Evolutionary conservation across 345 rosid genomes (phyloP).

Genomic region (Nephelium lappaceum): DNA sequence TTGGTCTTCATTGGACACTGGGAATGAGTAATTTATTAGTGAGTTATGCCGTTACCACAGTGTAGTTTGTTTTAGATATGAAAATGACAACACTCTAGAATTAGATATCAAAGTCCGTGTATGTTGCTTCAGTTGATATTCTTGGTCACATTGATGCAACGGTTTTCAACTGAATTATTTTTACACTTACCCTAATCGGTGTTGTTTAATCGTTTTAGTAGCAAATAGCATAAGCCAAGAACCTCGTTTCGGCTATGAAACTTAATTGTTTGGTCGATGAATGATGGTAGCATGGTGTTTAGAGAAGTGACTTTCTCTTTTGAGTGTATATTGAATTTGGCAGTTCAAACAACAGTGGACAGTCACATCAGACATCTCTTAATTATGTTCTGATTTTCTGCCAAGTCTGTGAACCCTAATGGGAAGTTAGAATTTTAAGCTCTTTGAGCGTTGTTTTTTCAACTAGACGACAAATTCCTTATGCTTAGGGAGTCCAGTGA

Average conservation of each 20-base stretch:
- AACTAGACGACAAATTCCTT: background rate
- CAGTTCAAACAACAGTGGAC: background rate
- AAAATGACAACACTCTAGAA: background rate
- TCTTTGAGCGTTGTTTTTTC: background rate
- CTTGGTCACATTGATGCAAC: background rate
- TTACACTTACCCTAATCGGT: background rate
- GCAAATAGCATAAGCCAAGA: background rate
- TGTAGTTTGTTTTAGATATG: background rate
- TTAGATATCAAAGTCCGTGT: too few species aligned
- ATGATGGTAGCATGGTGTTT: background rate
- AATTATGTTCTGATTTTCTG: background rate
- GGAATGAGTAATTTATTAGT: background rate
- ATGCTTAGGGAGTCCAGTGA: background rate
- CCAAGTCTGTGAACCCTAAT: background rate
- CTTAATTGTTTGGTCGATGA: background rate
- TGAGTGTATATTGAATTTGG: background rate
- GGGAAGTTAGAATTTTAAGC: background rate
- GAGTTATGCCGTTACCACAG: background rate
- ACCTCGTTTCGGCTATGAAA: too few species aligned
- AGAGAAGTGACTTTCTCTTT: slow-evolving; percentile 9
- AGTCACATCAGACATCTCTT: background rate
- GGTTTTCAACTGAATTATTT: background rate
- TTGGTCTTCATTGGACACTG: background rate
- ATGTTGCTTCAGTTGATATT: background rate
- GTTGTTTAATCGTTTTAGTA: background rate